Evolutionary conservation across 2,329 filamentous ascomycete genomes (phyloP).

Genomic region (Colletotrichum orchidophilum): DNA sequence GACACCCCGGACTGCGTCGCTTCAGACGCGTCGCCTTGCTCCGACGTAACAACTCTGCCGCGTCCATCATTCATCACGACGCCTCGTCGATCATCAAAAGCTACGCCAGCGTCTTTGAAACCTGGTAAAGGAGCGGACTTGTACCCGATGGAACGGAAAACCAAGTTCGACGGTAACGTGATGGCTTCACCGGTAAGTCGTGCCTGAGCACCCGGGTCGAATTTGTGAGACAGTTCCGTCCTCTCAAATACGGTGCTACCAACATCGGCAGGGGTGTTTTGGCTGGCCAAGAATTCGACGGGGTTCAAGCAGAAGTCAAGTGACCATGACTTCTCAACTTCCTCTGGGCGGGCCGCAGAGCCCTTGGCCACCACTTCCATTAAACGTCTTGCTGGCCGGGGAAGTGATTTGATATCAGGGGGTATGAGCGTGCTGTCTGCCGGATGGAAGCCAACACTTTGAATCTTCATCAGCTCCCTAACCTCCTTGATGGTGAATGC

Average conservation of each 20-base stretch:
- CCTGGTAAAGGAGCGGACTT: conserved; percentile 82
- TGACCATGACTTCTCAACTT: conserved; percentile 77
- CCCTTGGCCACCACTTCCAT: conserved; percentile 85
- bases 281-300: conserved; percentile 67
- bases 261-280: conserved; percentile 58
- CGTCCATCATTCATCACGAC: conserved; percentile 84
- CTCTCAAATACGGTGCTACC: conserved; percentile 74
- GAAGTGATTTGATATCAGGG: conserved; percentile 71
- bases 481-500: conserved; percentile 96
- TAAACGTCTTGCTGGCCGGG: conserved; percentile 78
- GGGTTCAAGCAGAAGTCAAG: conserved; percentile 89
- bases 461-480: conserved; percentile 85
- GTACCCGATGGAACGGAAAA: conserved; percentile 96
- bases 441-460: conserved; percentile 75
- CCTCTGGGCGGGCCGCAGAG: conserved; percentile 59
- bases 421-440: conserved; percentile 75
- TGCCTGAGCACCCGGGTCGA: conserved; percentile 60
- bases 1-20: conserved; percentile 54
- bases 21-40: conserved; percentile 39
- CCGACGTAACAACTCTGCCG: conserved; percentile 71
- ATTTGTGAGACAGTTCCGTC: conserved; percentile 64
- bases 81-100: conserved; percentile 79
- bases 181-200: conserved; percentile 58
- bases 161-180: conserved; percentile 72
- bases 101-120: conserved; percentile 76